Conservation (phyloP, 2,329 filamentous ascomycete genomes). For the Fusarium verrucosum region DNA sequence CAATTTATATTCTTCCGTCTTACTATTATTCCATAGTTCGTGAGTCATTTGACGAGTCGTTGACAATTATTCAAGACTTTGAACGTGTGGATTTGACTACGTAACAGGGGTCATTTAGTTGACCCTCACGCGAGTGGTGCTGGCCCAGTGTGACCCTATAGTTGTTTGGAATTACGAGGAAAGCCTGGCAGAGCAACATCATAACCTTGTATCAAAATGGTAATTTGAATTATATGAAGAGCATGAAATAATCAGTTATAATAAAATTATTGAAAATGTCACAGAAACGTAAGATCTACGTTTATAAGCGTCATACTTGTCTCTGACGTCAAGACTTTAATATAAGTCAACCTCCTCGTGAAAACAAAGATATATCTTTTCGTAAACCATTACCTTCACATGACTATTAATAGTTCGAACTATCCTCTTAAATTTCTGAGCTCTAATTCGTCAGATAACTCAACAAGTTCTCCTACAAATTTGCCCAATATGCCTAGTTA, state of each 20-base stretch:
- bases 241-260: no score
- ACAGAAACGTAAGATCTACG: neutral
- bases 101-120: neutral
- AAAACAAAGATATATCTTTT: fast-evolving
- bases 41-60: neutral
- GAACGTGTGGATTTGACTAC: neutral
- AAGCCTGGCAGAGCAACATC: no score
- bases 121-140: no score
- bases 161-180: no score
- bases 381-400: neutral
- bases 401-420: neutral
- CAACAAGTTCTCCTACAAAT: no score
- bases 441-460: neutral
- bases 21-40: neutral
- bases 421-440: fast-evolving
- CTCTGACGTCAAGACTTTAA: conserved; percentile 21
- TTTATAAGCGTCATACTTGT: neutral
- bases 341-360: neutral
- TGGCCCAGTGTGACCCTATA: neutral
- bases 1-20: neutral
- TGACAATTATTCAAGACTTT: neutral
- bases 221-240: no score
- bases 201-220: no score
- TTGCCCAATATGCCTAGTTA: conserved; percentile 11
- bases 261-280: no score